Percentiles rank a stretch among this genome's conserved stretches.
These are phyloP conservation scores for Nothopassalora personata DNA, from an alignment of 2,329 filamentous ascomycete species.

Conservation along the genomic window DNA sequence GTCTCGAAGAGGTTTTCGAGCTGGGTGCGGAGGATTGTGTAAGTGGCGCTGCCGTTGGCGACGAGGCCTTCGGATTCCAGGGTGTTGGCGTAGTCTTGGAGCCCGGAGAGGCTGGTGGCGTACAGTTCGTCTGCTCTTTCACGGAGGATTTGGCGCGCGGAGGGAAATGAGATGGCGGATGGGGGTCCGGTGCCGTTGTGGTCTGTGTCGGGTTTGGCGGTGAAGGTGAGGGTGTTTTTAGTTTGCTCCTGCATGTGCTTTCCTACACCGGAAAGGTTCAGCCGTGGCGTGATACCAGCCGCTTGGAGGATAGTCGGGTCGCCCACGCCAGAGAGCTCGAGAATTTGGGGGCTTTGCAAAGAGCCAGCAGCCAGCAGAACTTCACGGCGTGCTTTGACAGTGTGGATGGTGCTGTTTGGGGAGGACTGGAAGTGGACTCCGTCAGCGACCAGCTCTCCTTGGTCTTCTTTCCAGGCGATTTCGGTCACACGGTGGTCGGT, in stretches of 20 bases:
- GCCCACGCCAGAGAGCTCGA: constrained; percentile 59
- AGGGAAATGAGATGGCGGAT: constrained; percentile 35
- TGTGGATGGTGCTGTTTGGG: constrained; percentile 12
- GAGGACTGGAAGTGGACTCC: constrained; percentile 21
- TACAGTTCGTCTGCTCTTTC: constrained; percentile 24
- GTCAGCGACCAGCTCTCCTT: constrained; percentile 10
- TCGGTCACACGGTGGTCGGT: constrained; percentile 26
- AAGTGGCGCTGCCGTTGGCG: constrained; percentile 18
- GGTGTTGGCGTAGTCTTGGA: constrained; percentile 28
- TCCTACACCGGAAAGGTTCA: constrained; percentile 4
- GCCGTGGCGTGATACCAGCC: constrained; percentile 27
- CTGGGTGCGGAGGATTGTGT: constrained; percentile 20
- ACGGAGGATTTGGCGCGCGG: constrained; percentile 35
- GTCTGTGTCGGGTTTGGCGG: constrained; percentile 11
- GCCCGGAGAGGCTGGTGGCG: constrained; percentile 23
- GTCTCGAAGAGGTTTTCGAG: constrained; percentile 25
- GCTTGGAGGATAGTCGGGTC: constrained; percentile 9
- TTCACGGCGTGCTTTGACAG: constrained; percentile 31
- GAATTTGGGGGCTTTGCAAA: constrained; percentile 52
- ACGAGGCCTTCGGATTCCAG: constrained; percentile 19
- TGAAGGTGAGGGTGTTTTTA: constrained; percentile 16
- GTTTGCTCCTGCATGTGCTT: constrained; percentile 16
- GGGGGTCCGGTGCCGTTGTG: constrained; percentile 37
- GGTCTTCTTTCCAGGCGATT: constrained; percentile 16
- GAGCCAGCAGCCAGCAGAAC: constrained; percentile 54